A percentile compares a stretch with the other conserved stretches of the same genome.
Conservation (phyloP, 2,329 filamentous ascomycete genomes). For the Trichophyton equinum region DNA sequence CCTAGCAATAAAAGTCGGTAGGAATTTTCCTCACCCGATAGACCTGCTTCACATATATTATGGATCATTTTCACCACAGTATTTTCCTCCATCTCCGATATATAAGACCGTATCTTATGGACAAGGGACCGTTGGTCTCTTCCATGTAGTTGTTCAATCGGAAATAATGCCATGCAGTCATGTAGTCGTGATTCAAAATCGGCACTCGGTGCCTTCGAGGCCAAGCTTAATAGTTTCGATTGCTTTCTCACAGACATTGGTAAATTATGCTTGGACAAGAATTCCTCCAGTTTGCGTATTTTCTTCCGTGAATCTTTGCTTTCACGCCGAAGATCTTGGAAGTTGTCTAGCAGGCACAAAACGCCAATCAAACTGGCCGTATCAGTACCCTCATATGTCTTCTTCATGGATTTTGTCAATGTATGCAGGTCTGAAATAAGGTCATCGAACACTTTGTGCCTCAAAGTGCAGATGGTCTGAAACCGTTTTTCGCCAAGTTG, state of each 20-base stretch:
- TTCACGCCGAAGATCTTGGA: constrained; percentile 26
- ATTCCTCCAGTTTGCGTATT: constrained; percentile 24
- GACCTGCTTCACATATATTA: constrained; percentile 22
- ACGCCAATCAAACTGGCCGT: constrained; percentile 23
- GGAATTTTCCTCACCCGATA: constrained; percentile 19
- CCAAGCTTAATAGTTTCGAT: constrained; percentile 26
- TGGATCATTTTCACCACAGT: constrained; percentile 21
- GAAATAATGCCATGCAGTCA: constrained; percentile 24
- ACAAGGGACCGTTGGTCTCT: constrained; percentile 29
- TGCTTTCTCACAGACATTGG: constrained; percentile 19
- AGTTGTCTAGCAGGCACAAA: constrained; percentile 29
- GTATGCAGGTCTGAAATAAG: constrained; percentile 26
- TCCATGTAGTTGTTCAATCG: constrained; percentile 25
- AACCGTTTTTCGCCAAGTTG: constrained; percentile 22
- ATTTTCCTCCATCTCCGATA: constrained; percentile 24
- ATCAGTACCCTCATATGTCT: constrained; percentile 20
- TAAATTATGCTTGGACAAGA: constrained; percentile 23
- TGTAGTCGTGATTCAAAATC: constrained; percentile 5
- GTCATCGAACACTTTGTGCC: constrained; percentile 24
- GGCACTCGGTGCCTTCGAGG: constrained; percentile 17
- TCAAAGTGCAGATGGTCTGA: constrained; percentile 22
- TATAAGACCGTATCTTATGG: constrained; percentile 23
- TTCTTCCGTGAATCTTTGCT: constrained; percentile 26
- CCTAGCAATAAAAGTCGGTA: constrained; percentile 27
- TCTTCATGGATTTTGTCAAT: constrained; percentile 25